Evolutionary conservation across 345 rosid genomes (phyloP).

Genomic region (Raphanus raphanistrum): DNA sequence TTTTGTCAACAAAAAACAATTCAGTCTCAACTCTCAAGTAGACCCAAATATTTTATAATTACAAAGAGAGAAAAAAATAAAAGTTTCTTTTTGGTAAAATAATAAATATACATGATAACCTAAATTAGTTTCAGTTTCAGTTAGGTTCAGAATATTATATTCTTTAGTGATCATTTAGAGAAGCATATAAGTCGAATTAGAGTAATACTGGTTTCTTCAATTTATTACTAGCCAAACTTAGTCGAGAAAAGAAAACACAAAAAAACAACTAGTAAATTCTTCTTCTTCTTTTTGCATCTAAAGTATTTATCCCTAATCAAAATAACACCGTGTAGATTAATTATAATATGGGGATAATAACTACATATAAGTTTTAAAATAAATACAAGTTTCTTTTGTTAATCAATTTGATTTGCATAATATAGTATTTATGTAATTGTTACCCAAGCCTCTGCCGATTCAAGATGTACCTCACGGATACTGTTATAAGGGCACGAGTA

Average conservation of each 20-base stretch:
- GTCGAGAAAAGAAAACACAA: neutral
- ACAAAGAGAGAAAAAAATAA: neutral
- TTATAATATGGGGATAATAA: neutral
- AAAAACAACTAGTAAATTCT: neutral
- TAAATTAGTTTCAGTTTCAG: neutral
- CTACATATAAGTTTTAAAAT: neutral
- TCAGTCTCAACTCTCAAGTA: neutral
- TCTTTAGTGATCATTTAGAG: neutral
- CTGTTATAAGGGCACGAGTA: slow-evolving; percentile 32
- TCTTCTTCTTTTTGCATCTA: neutral
- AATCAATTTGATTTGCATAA: neutral
- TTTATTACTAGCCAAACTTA: neutral
- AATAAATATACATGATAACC: neutral
- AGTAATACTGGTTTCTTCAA: neutral
- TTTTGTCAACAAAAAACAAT: slow-evolving; percentile 12
- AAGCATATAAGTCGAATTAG: slow-evolving; percentile 2
- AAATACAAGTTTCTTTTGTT: neutral
- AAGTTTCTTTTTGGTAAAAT: neutral
- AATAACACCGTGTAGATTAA: neutral
- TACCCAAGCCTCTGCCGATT: slow-evolving; percentile 14
- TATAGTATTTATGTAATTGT: neutral
- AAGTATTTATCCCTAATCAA: neutral
- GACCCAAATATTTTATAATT: neutral
- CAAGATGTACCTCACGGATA: neutral
- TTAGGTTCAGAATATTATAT: neutral